Evolutionary conservation across 2,329 filamentous ascomycete species (phyloP).

Genomic region (Proliferodiscus dingleyae): DNA sequence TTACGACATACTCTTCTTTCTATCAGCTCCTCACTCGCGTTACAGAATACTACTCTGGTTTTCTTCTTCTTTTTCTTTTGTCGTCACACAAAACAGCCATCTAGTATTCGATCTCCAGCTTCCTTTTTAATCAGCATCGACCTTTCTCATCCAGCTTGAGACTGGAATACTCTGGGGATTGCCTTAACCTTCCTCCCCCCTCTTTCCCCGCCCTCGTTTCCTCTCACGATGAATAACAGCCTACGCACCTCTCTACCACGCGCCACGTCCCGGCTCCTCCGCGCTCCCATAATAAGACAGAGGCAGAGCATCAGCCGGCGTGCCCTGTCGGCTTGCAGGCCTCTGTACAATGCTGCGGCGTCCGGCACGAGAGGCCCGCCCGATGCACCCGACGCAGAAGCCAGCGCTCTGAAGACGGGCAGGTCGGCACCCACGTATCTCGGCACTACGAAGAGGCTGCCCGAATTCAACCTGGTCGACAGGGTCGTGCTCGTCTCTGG

Average conservation of each 20-base stretch:
- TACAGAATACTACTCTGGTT: no score
- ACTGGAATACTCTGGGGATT: no score
- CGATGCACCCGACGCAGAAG: slow-evolving; percentile 4
- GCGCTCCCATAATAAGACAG: neutral
- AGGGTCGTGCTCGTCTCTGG: slow-evolving; percentile 68
- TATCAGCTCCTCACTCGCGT: no score
- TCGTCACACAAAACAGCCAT: no score
- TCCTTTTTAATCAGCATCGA: no score
- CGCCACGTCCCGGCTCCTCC: neutral
- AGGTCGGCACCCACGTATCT: slow-evolving; percentile 13
- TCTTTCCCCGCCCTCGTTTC: neutral
- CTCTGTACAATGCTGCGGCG: neutral
- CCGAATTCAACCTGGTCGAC: slow-evolving; percentile 64
- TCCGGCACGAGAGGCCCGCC: neutral
- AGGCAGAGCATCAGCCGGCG: neutral
- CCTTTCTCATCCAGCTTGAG: no score
- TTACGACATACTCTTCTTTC: no score
- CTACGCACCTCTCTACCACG: neutral
- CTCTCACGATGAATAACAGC: neutral
- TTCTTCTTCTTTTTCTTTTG: no score
- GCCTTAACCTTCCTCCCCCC: neutral
- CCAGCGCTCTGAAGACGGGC: slow-evolving; percentile 5
- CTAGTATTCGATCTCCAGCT: no score
- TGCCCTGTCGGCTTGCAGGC: neutral
- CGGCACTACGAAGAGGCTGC: slow-evolving; percentile 24